Evolutionary conservation across 495 filamentous ascomycete species (phyloP).

Genomic region (Xylaria telfairii): DNA sequence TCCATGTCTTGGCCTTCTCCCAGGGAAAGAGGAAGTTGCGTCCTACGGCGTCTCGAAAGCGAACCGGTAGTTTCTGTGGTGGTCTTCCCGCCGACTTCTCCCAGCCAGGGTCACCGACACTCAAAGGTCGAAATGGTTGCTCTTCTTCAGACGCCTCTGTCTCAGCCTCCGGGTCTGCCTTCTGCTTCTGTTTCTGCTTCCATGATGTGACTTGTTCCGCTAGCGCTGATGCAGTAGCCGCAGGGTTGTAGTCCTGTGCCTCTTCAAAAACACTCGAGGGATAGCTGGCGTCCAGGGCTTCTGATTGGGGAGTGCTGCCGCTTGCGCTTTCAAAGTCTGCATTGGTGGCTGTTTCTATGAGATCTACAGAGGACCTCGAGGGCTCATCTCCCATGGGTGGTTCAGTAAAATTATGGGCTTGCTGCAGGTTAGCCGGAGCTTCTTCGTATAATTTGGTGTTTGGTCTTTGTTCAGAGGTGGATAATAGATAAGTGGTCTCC

Average conservation of each 20-base stretch:
- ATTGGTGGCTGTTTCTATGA: not conserved
- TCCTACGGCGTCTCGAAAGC: conserved; percentile 71
- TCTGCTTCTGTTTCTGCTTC: conserved; percentile 31
- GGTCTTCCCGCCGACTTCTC: conserved; percentile 36
- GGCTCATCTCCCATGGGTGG: not conserved
- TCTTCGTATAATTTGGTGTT: not conserved
- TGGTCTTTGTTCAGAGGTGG: not conserved
- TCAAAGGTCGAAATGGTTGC: conserved; percentile 1
- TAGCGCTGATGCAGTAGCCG: conserved; percentile 9
- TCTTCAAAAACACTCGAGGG: conserved; percentile 14
- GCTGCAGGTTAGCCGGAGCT: not conserved
- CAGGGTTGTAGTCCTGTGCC: not conserved
- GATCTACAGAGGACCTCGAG: not conserved
- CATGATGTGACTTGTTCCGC: conserved; percentile 15
- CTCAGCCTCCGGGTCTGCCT: conserved; percentile 23
- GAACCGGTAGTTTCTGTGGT: conserved; percentile 58
- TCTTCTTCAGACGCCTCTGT: conserved; percentile 5
- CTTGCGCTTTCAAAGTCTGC: not conserved
- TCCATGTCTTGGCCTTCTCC: conserved; percentile 70
- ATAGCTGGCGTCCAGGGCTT: conserved; percentile 10
- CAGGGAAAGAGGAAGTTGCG: conserved; percentile 70
- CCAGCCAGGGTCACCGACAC: conserved; percentile 20
- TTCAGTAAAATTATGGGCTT: not conserved
- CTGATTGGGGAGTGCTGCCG: not conserved
- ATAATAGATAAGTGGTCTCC: not conserved